These are phyloP conservation scores for Phytopythium ostracodes DNA, from an alignment of 352 stramenopile genomes.

Conservation along the genomic window DNA sequence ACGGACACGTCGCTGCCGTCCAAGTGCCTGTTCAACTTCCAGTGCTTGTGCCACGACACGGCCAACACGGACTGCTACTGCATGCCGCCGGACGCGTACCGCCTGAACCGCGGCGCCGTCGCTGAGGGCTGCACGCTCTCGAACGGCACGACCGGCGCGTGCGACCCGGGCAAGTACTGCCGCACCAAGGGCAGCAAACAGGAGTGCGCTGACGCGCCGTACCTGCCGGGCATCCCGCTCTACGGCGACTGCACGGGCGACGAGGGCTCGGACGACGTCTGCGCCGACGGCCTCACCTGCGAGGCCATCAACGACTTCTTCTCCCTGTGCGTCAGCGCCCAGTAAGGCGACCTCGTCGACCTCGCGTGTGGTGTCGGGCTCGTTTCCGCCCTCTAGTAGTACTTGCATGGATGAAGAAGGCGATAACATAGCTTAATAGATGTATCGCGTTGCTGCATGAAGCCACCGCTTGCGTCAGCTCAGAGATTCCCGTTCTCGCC, in stretches of 20 bases:
- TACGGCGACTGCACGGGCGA: slow-evolving; percentile 41
- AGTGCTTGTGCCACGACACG: slow-evolving; percentile 40
- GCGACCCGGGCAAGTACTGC: slow-evolving; percentile 52
- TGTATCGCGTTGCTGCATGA: background rate
- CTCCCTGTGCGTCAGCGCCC: slow-evolving; percentile 26
- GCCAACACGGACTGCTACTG: slow-evolving; percentile 45
- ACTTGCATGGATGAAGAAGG: background rate
- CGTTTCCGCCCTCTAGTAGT: background rate
- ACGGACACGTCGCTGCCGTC: slow-evolving; percentile 29
- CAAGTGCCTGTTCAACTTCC: slow-evolving; percentile 46
- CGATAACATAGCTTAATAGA: background rate
- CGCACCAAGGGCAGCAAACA: slow-evolving; percentile 45
- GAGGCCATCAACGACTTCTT: slow-evolving; percentile 35
- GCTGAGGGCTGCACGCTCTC: slow-evolving; percentile 34
- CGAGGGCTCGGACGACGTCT: slow-evolving; percentile 10
- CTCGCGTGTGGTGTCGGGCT: background rate
- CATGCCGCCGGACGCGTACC: slow-evolving; percentile 41
- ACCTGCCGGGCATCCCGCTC: slow-evolving; percentile 34
- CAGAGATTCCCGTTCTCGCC: background rate
- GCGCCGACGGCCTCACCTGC: slow-evolving; percentile 30
- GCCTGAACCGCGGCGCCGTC: slow-evolving; percentile 19
- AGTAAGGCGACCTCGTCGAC: background rate
- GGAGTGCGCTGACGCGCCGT: slow-evolving; percentile 41
- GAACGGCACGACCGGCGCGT: slow-evolving; percentile 21
- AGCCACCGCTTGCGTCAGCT: background rate